Evolutionary conservation across 2,329 filamentous ascomycete species (phyloP), one percentile per base, ranked within the genome.

Genomic region (Colletotrichum somersetense): DNA sequence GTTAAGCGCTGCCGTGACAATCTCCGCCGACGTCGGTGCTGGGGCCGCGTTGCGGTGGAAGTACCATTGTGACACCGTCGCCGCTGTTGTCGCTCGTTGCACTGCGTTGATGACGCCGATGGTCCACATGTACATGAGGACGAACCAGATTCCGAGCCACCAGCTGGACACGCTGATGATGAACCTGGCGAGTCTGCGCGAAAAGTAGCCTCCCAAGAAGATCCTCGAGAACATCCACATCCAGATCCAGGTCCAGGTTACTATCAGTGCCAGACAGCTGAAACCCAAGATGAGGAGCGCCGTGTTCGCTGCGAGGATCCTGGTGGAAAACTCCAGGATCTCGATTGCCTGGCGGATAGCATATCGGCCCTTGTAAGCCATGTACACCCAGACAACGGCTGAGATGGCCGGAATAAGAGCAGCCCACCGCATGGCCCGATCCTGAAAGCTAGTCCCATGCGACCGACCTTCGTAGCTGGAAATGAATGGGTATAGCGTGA

Each of bases 21-120:
- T 92, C 67, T 95, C 92, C 68, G 88, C 87, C 1, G 94, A 95
- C 0, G 93, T 91, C 2, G 95, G 91, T 11, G 92, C 87, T 6
- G 96, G 94, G 14, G 91, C 89, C 5, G 91, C 91, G 77, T 97
- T 93, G 74, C 96, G 94, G 81, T 98, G 96, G 81, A 98, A 99
- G 82, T 99, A 99, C 96, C 96, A 99, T 81, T 99, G 96, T 52
- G 94, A 97, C 33, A 98, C 96, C 0, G 96, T 97, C 14, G 96
- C 96, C 33, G 95, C 96, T 18, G 96, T 97, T 20, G 95, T 96
- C 30, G 94, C 92, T 71, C 96, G 91, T 80, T 99, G 96, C 30
- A 98, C 89, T 23, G 94, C 95, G 69, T 94, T 92, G 79, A 97
- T 91, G 69, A 98, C 90, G 2, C 93, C 93, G 53, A 98, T 86